These are phyloP conservation scores for Pleodorina starrii DNA, from an alignment of 139 green algal genomes.

Conservation along the genomic window DNA sequence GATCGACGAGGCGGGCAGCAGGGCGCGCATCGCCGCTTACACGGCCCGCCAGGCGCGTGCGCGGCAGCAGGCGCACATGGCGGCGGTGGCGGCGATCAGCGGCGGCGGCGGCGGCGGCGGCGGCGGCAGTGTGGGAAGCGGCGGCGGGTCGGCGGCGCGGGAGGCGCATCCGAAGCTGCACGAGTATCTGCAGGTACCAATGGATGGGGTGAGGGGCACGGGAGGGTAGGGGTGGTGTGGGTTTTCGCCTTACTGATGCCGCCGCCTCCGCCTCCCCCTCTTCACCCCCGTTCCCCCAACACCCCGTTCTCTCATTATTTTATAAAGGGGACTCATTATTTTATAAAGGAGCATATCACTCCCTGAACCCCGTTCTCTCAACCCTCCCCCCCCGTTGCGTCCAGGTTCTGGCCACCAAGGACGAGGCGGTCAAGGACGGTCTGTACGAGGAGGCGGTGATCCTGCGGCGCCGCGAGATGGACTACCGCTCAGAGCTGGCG, in stretches of 20 bases:
- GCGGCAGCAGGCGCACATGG: conserved; percentile 33
- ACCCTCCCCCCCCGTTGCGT: no score
- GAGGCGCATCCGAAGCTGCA: conserved; percentile 43
- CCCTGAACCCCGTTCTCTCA: no score
- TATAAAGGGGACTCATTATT: no score
- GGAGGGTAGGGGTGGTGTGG: no score
- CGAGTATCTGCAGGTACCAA: conserved; percentile 69
- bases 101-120: no score
- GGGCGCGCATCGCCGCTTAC: conserved; percentile 88
- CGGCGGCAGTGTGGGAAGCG: background rate
- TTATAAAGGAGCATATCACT: no score
- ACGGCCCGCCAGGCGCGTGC: conserved; percentile 57
- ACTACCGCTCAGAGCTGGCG: conserved; percentile 67
- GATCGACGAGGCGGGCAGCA: conserved; percentile 96
- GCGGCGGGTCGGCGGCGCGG: no score
- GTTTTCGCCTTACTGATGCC: background rate
- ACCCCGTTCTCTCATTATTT: no score
- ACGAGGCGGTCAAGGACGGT: conserved; percentile 75
- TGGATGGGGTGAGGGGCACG: no score
- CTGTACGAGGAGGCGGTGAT: conserved; percentile 92
- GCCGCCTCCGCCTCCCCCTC: background rate
- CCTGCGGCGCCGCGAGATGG: conserved; percentile 69
- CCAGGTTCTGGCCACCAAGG: conserved; percentile 87
- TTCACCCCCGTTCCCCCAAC: background rate
- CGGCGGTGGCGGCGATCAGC: background rate